Evolutionary conservation across 306 rosid genomes (phyloP).

Genomic region (Elaeagnus macrophylla): DNA sequence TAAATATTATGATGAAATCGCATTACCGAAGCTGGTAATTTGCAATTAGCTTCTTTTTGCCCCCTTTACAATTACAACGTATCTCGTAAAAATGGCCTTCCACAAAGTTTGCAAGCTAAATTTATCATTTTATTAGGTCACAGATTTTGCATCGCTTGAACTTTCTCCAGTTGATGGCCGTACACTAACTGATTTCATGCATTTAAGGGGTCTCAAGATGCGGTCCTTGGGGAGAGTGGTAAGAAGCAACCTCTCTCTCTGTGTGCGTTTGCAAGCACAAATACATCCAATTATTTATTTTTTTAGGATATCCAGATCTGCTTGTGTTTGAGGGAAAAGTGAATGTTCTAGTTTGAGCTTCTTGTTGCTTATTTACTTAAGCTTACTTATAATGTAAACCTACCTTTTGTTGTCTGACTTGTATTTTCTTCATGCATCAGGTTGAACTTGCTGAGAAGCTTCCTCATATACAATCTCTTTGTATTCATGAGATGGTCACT

Average conservation of each 20-base stretch:
- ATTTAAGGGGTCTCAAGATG: constrained; percentile 84
- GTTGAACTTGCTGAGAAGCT: constrained; percentile 82
- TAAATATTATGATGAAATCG: constrained; percentile 73
- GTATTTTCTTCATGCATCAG: constrained; percentile 38
- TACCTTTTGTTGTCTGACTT: neutral
- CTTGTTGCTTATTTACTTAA: no score
- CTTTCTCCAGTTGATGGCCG: constrained; percentile 99
- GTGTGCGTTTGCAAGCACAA: no score
- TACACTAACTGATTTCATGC: constrained; percentile 93
- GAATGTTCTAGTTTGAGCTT: no score
- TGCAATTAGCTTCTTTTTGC: neutral
- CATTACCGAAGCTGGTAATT: constrained; percentile 92
- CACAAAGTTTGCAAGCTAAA: constrained; percentile 22
- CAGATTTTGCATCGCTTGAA: constrained; percentile 93
- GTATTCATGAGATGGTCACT: constrained; percentile 93
- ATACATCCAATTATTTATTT: no score
- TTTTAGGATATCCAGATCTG: no score
- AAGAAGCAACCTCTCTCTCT: constrained; percentile 20
- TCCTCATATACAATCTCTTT: constrained; percentile 93
- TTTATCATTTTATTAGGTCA: constrained; percentile 42
- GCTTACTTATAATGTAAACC: no score
- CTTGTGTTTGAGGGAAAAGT: no score
- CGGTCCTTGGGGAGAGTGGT: constrained; percentile 87
- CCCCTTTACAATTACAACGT: constrained; percentile 1
- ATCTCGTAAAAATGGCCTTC: constrained; percentile 4